A percentile compares a stretch with the other conserved stretches of the same genome.
These are phyloP conservation scores for Solanum chilense DNA, from an alignment of 257 asterid genomes.

Conservation along the genomic window DNA sequence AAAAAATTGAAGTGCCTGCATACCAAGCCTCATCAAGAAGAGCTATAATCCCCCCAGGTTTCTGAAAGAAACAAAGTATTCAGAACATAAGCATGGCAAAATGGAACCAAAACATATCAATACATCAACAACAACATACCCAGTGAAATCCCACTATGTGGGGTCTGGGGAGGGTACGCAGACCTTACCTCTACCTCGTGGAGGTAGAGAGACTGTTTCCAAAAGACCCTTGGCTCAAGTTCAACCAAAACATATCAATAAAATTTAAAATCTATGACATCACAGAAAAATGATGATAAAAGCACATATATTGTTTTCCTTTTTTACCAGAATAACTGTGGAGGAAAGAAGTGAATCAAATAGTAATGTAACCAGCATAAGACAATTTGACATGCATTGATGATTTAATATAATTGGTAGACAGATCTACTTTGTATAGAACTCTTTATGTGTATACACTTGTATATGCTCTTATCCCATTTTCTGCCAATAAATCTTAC, in stretches of 20 bases:
- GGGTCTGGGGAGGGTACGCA: neutral
- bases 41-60: slow-evolving; percentile 94
- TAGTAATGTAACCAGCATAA: neutral
- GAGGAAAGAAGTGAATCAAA: neutral
- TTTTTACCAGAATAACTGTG: neutral
- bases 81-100: neutral
- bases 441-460: neutral
- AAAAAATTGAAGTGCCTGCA: slow-evolving; percentile 5
- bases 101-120: neutral
- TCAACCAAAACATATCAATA: neutral
- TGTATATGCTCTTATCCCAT: neutral
- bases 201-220: neutral
- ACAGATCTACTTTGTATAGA: neutral
- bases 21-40: slow-evolving; percentile 98
- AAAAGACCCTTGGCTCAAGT: neutral
- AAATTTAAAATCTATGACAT: neutral
- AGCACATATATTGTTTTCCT: neutral
- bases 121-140: neutral
- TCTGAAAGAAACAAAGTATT: slow-evolving; percentile 32
- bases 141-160: neutral
- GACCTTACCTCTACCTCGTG: neutral
- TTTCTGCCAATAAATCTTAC: neutral
- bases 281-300: neutral
- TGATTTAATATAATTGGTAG: neutral
- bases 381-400: neutral